Percentiles rank a stretch among this genome's conserved stretches.
phyloP scores from a whole-genome alignment of 306 rosid genomes.

The Vigna hirtella region DNA sequence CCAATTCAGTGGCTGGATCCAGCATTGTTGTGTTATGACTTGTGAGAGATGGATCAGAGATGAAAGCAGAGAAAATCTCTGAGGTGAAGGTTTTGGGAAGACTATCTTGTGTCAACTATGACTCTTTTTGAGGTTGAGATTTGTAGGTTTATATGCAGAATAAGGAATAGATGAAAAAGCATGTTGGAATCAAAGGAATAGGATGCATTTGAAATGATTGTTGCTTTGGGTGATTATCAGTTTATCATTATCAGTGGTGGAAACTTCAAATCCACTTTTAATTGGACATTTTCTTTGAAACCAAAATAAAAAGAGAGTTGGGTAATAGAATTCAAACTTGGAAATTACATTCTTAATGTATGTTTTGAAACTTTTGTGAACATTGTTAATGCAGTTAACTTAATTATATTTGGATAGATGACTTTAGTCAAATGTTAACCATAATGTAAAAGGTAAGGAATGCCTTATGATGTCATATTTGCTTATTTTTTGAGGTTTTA shows the following conservation, averaged over 20 bases:
- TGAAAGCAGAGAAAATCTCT: constrained; percentile 5
- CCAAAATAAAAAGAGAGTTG: not conserved
- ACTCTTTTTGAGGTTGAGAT: not conserved
- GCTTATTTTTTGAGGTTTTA: not conserved
- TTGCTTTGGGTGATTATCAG: constrained; percentile 32
- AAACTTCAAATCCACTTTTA: not conserved
- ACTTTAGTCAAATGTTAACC: not conserved
- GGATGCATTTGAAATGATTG: constrained; percentile 45
- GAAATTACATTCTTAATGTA: not conserved
- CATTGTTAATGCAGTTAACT: not conserved
- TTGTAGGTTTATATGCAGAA: constrained; percentile 33
- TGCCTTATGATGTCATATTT: not conserved
- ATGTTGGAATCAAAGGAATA: constrained; percentile 17
- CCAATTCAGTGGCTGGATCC: constrained; percentile 78
- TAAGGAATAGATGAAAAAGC: constrained; percentile 8
- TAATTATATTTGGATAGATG: not conserved
- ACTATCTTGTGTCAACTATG: not conserved
- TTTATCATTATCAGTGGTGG: constrained; percentile 16
- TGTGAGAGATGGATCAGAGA: not conserved
- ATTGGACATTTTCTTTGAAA: not conserved
- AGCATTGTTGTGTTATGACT: constrained; percentile 56
- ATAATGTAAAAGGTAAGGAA: not conserved
- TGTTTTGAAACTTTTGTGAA: not conserved
- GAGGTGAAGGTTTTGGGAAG: constrained; percentile 29
- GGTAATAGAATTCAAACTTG: not conserved